These are phyloP conservation scores for Camelina neglecta DNA, from an alignment of 345 rosid species.

Conservation along the genomic window DNA sequence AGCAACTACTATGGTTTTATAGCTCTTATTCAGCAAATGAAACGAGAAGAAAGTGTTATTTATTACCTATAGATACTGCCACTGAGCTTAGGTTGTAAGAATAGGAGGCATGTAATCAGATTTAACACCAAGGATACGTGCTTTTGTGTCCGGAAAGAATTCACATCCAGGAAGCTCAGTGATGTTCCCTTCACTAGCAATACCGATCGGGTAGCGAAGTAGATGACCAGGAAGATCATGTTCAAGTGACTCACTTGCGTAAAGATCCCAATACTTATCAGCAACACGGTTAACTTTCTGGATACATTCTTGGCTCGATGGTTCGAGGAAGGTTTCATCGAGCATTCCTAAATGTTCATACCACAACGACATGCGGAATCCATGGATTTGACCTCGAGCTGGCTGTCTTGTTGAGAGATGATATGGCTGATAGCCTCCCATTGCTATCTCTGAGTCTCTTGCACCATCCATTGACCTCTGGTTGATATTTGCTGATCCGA, in stretches of 20 bases:
- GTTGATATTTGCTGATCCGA: constrained; percentile 98
- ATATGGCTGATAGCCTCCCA: constrained; percentile 96
- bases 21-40: constrained; percentile 23
- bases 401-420: constrained; percentile 77
- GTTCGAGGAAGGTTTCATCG: constrained; percentile 70
- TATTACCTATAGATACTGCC: constrained; percentile 21
- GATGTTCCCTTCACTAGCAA: constrained; percentile 67
- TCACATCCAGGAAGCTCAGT: constrained; percentile 72
- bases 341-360: constrained; percentile 98
- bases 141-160: constrained; percentile 93
- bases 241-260: constrained; percentile 72
- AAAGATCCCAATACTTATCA: constrained; percentile 92
- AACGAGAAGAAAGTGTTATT: constrained; percentile 27
- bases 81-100: constrained; percentile 67
- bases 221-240: constrained; percentile 91
- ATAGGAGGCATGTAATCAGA: constrained; percentile 96
- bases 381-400: constrained; percentile 92
- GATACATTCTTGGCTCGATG: constrained; percentile 72
- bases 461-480: constrained; percentile 99
- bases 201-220: constrained; percentile 80
- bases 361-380: constrained; percentile 96
- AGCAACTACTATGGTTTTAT: constrained; percentile 15
- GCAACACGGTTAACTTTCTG: constrained; percentile 76
- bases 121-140: constrained; percentile 78
- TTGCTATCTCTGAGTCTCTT: constrained; percentile 97